phyloP scores from a whole-genome alignment of 768 basidiomycete species.

The Fomitopsis serialis region DNA sequence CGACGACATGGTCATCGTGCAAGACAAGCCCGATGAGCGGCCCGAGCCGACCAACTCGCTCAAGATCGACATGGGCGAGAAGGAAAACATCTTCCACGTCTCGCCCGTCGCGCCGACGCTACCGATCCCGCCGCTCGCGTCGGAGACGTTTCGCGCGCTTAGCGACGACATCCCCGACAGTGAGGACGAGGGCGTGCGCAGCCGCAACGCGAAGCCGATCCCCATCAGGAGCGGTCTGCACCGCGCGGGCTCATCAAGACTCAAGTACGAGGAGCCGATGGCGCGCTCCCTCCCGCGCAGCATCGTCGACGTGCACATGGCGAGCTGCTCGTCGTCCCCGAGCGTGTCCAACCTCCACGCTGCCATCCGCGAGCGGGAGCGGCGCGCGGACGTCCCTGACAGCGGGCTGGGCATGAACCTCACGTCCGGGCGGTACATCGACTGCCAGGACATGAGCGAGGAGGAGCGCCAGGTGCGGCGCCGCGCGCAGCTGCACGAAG shows the following conservation, averaged over 20 bases:
- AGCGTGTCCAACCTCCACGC: constrained; percentile 8
- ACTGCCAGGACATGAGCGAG: neutral
- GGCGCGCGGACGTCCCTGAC: constrained; percentile 8
- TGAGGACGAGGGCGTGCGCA: constrained; percentile 13
- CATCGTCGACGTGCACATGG: constrained; percentile 23
- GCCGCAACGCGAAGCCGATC: constrained; percentile 14
- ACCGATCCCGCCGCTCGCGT: constrained; percentile 17
- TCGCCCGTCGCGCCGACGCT: constrained; percentile 21
- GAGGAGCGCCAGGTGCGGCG: constrained; percentile 7
- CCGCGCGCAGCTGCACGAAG: constrained; percentile 12
- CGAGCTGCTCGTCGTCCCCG: constrained; percentile 22
- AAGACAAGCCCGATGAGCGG: constrained; percentile 9
- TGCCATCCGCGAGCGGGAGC: constrained; percentile 14
- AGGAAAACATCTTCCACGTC: constrained; percentile 19
- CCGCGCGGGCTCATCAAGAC: constrained; percentile 16
- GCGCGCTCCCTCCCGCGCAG: constrained; percentile 19
- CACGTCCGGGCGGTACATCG: neutral
- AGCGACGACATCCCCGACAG: constrained; percentile 21
- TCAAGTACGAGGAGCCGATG: constrained; percentile 9
- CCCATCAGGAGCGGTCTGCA: constrained; percentile 14
- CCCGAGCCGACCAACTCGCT: constrained; percentile 1
- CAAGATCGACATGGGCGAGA: constrained; percentile 10
- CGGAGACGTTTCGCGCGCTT: constrained; percentile 16
- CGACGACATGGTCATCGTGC: constrained; percentile 14
- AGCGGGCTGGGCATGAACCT: constrained; percentile 2